Conservation (phyloP, 495 filamentous ascomycete genomes). For the Penicillium bovifimosum region DNA sequence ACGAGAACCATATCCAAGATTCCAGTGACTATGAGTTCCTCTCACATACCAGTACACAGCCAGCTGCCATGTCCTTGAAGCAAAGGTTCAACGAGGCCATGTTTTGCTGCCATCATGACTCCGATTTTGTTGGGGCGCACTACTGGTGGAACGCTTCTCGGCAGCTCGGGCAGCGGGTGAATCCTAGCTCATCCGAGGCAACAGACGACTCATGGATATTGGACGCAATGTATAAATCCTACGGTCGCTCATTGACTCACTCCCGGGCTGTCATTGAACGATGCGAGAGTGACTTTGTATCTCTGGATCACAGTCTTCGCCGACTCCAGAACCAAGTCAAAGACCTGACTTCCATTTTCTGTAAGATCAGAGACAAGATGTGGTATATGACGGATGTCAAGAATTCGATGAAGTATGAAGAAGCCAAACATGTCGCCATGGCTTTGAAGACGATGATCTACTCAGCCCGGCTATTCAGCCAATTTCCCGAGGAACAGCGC, state of each 20-base stretch:
- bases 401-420: constrained; percentile 85
- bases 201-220: constrained; percentile 41
- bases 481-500: constrained; percentile 39
- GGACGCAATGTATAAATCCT: constrained; percentile 35
- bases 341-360: constrained; percentile 30
- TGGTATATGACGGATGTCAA: constrained; percentile 98
- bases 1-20: constrained; percentile 63
- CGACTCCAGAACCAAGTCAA: constrained; percentile 35
- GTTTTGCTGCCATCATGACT: constrained; percentile 32
- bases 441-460: constrained; percentile 87
- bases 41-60: neutral
- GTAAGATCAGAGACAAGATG: constrained; percentile 76
- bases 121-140: constrained; percentile 44
- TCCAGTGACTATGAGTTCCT: constrained; percentile 10
- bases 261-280: constrained; percentile 40
- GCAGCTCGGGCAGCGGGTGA: constrained; percentile 30
- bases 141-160: constrained; percentile 47
- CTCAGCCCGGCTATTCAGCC: constrained; percentile 38
- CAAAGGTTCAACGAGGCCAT: constrained; percentile 40
- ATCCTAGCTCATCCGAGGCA: constrained; percentile 13
- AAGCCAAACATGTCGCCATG: constrained; percentile 77
- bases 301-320: constrained; percentile 33
- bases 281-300: constrained; percentile 37
- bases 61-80: constrained; percentile 24
- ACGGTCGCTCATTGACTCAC: constrained; percentile 28